Base-by-base conservation (phyloP, 306 rosid species). In the Sesbania bispinosa region DNA sequence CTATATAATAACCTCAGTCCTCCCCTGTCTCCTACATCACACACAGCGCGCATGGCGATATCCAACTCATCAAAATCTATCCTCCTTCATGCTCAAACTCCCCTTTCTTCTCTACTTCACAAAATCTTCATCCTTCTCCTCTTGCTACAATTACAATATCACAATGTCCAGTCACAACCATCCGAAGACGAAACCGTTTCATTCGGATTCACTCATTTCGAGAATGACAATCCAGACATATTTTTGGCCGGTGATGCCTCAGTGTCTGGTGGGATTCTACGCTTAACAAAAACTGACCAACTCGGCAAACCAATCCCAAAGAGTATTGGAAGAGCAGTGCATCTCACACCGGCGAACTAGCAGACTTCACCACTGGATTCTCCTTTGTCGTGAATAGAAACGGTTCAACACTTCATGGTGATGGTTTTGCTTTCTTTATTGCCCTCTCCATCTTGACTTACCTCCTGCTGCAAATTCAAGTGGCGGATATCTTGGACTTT, bases 401-500 rank as follows among this genome's bases (percentile, higher is more conserved):
- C 0, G 18, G 8, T 13, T 11, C 58, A n/a, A n/a, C n/a, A n/a
- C 55, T 5, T 8, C 70, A 57, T 3, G 82, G 73, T 6, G 85
- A 84, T 3, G 87, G 85, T 0, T 14, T 84, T 2, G 33, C 85
- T 4, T 84, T 84, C 67, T 84, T 80, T 13, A 6, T 84, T 0
- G 68, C 72, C 67, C 78, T 1, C 3, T 4, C 0, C 0, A 45
- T 3, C 1, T 13, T 1, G 4, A 13, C 1, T 1, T 46, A 0
- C 67, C 84, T n/a, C n/a, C n/a, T n/a, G n/a, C n/a, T 0, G 7
- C 1, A 3, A 57, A 68, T 3, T 80, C 85, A 7, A 20, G 26
- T 0, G 87, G 78, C 0, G 82, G 78, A 0, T 80, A 14, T 15
- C 82, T 83, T 11, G 85, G 87, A 4, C 80, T 83, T 29, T 77